A percentile compares a stretch with the other conserved stretches of the same genome.
phyloP scores from a whole-genome alignment of 2,329 filamentous ascomycete species.

The Alternaria gansuensis region DNA sequence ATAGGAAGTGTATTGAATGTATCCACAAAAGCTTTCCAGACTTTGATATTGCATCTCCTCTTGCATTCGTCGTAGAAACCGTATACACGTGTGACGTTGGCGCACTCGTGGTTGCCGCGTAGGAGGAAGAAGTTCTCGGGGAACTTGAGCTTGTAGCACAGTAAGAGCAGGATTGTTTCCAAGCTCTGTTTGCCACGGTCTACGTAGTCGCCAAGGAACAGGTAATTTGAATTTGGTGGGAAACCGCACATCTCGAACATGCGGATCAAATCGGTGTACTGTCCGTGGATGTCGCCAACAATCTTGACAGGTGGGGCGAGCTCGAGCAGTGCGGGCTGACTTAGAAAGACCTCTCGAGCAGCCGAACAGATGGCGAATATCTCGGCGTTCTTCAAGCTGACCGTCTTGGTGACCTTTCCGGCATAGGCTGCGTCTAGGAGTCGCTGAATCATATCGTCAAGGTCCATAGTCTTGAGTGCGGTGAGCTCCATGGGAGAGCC shows the following conservation, averaged over 20 bases:
- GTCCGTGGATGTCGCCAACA: slow-evolving; percentile 94
- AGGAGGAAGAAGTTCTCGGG: slow-evolving; percentile 97
- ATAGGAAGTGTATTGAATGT: slow-evolving; percentile 96
- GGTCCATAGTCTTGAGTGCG: slow-evolving; percentile 88
- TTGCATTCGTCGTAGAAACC: slow-evolving; percentile 99
- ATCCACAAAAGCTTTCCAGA: slow-evolving; percentile 98
- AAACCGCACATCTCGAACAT: slow-evolving; percentile 99
- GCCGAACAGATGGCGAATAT: slow-evolving; percentile 93
- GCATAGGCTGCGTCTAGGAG: slow-evolving; percentile 94
- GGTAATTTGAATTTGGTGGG: slow-evolving; percentile 87
- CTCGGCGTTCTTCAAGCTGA: slow-evolving; percentile 96
- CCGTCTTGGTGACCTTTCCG: slow-evolving; percentile 96
- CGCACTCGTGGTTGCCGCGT: slow-evolving; percentile 95
- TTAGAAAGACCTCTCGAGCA: slow-evolving; percentile 86
- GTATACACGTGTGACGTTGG: slow-evolving; percentile 93
- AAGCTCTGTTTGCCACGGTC: slow-evolving; percentile 95
- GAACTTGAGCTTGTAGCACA: slow-evolving; percentile 97
- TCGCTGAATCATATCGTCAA: slow-evolving; percentile 97
- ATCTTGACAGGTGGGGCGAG: slow-evolving; percentile 96
- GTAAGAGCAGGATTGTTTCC: slow-evolving; percentile 88
- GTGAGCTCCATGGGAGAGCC: slow-evolving; percentile 78
- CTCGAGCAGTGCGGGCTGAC: slow-evolving; percentile 90
- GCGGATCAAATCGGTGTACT: slow-evolving; percentile 94
- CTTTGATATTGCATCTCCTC: slow-evolving; percentile 92
- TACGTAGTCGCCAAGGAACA: slow-evolving; percentile 96